Base-by-base conservation (phyloP, 768 basidiomycete species). In the Gymnopilus dilepis region DNA sequence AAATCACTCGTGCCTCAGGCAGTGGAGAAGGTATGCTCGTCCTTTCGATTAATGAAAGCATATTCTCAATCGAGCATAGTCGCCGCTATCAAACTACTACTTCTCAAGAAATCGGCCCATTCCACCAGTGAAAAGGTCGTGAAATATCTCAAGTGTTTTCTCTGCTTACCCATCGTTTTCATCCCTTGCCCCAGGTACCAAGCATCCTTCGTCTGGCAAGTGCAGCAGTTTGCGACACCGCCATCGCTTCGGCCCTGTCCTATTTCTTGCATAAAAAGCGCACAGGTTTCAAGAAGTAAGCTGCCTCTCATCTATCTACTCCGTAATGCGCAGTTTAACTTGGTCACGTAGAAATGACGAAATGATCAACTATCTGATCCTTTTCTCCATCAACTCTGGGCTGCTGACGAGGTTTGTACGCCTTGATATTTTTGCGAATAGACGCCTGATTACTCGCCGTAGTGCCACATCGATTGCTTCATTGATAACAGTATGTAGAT, bases 281-380 rank as follows among this genome's bases (percentile, higher is more conserved):
- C 17, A 74, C 74, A 11, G 75, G 75, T 1, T 74, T 72, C 61
- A 73, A 72, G 63, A 66, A 65, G 75, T 75, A 31, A 11, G 40
- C 17, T 24, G 59, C 11, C 34, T 15, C 58, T 12, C 26, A 26
- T 48, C 37, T 34, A 22, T 11, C 37, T 53, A 8, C n/a, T 21
- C 22, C 17, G 15, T n/a, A n/a, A 28, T 4, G 30, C 43, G n/a
- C 3, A 2, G 31, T 7, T 19, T 3, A 22, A 19, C 15, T 45
- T 33, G 17, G 13, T 11, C n/a, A 12, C 55, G 0, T 37, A 76
- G 73, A 56, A 74, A 69, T 22, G 75, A 76, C 43, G 68, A 72
- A 58, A 70, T 76, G n/a, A 74, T 76, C 52, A 72, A 76, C 59
- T 70, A 72, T 26, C 53, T 76, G 56, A 76, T 76, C 45, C 47